These are phyloP conservation scores for Cicer judaicum DNA, from an alignment of 306 rosid species.

Conservation along the genomic window DNA sequence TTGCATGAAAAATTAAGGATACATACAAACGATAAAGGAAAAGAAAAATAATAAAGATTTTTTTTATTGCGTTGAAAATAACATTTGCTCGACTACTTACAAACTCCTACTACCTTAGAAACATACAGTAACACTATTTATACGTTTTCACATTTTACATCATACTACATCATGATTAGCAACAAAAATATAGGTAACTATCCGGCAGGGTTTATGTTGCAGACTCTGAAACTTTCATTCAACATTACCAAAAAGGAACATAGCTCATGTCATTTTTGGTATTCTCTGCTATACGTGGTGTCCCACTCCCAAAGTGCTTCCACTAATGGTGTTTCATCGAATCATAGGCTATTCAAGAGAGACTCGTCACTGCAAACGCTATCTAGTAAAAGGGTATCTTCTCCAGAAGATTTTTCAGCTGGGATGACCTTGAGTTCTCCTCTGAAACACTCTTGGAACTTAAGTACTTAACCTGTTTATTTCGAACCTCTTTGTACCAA, in stretches of 20 bases:
- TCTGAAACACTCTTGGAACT: conserved; percentile 8
- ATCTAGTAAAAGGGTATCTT: conserved; percentile 57
- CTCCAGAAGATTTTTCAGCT: conserved; percentile 56
- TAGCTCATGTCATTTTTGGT: conserved; percentile 36
- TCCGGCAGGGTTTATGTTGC: too few relatives aligned
- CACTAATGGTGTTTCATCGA: conserved; percentile 55
- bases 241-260: conserved; percentile 44
- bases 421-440: conserved; percentile 55
- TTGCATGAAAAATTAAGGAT: too few relatives aligned
- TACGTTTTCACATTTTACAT: too few relatives aligned
- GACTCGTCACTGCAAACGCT: conserved; percentile 56
- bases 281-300: conserved; percentile 39
- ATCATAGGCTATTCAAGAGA: conserved; percentile 58
- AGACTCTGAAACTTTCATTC: too few relatives aligned
- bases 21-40: too few relatives aligned
- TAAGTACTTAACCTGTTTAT: conserved; percentile 14
- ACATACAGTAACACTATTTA: too few relatives aligned
- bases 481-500: background rate
- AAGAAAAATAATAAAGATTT: too few relatives aligned
- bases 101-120: too few relatives aligned
- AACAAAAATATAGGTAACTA: too few relatives aligned
- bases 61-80: too few relatives aligned
- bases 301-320: conserved; percentile 60
- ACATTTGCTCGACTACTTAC: too few relatives aligned
- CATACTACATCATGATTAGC: too few relatives aligned